Conservation (phyloP, 305 asterid species). For the Rubia peregrina region DNA sequence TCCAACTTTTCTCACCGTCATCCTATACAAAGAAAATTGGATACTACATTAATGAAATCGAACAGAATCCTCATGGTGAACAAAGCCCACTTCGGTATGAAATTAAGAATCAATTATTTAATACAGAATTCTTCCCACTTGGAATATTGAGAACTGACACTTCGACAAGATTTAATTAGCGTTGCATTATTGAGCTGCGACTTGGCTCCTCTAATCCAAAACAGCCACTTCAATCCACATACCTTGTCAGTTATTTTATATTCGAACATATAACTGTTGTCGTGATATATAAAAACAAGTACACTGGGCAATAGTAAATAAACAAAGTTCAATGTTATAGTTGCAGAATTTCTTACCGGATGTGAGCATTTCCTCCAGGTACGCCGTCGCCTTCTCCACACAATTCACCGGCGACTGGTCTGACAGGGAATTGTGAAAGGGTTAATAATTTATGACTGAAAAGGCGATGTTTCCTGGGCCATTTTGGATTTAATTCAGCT, state of each 20-base stretch:
- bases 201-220: neutral
- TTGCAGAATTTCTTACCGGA: neutral
- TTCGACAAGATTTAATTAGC: neutral
- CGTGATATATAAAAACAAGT: too few relatives aligned
- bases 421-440: neutral
- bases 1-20: neutral
- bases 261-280: too few relatives aligned
- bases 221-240: neutral
- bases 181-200: slow-evolving; percentile 3
- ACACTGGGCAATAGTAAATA: neutral
- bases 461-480: neutral
- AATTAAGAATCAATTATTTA: too few relatives aligned
- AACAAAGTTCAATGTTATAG: neutral
- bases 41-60: slow-evolving; percentile 7
- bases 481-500: too few relatives aligned
- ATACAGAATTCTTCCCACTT: neutral
- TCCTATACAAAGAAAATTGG: neutral
- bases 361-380: neutral
- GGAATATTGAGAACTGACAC: neutral
- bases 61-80: neutral
- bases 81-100: neutral
- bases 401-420: neutral
- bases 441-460: neutral
- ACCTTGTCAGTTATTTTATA: neutral
- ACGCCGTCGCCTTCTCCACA: too few relatives aligned